Conservation (phyloP, 768 basidiomycete genomes). For the Jaapia argillacea region DNA sequence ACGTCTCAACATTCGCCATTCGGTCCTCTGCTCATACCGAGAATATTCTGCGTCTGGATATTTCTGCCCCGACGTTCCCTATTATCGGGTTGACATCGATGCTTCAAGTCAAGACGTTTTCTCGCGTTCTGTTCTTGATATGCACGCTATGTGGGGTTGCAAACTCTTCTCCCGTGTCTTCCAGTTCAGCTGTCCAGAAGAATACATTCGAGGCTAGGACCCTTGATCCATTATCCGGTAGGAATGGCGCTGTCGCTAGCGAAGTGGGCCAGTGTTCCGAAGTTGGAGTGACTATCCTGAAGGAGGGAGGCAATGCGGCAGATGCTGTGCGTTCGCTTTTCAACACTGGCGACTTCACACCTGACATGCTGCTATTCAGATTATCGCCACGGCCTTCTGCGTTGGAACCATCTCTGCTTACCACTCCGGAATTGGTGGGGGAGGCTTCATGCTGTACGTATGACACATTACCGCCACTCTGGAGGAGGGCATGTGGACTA, state of each 20-base stretch:
- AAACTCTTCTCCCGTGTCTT: too few species aligned
- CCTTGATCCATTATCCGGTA: too few species aligned
- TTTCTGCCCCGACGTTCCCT: too few species aligned
- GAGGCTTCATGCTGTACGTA: slow-evolving; percentile 1
- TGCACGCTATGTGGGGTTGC: too few species aligned
- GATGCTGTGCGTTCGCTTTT: slow-evolving; percentile 25
- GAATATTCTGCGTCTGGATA: too few species aligned
- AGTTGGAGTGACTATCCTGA: slow-evolving; percentile 30
- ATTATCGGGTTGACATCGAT: too few species aligned
- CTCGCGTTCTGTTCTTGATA: too few species aligned
- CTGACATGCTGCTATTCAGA: slow-evolving; percentile 2
- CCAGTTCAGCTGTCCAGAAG: too few species aligned
- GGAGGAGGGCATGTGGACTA: slow-evolving; percentile 20
- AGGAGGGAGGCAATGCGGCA: slow-evolving; percentile 36
- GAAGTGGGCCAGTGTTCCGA: slow-evolving; percentile 26
- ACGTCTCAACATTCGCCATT: too few species aligned
- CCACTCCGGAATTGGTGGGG: slow-evolving; percentile 12
- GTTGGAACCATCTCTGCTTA: slow-evolving; percentile 26
- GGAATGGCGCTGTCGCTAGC: slow-evolving; percentile 26
- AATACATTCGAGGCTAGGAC: too few species aligned
- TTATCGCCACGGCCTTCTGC: slow-evolving; percentile 33
- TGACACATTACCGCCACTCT: background rate
- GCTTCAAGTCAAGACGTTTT: too few species aligned
- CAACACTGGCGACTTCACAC: background rate
- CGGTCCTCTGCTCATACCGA: too few species aligned